Evolutionary conservation across 139 green algal species (phyloP).

Genomic region (Trebouxia sp.): DNA sequence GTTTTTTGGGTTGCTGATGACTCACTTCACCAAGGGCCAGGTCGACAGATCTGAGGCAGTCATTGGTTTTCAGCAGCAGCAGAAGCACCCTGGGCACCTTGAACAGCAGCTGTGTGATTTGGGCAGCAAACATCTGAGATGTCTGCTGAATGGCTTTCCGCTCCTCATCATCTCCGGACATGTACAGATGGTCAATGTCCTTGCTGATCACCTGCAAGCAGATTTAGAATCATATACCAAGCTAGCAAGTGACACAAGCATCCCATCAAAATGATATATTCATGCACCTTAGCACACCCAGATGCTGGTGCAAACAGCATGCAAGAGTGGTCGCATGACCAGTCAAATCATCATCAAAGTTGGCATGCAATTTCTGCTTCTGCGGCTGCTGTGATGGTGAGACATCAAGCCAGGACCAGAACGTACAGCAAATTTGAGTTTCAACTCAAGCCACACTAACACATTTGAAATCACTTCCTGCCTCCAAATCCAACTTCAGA

Average conservation of each 20-base stretch:
- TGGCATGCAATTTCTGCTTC: no score
- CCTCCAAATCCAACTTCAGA: not conserved
- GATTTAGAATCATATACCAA: no score
- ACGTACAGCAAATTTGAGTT: not conserved
- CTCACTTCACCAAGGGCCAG: conserved; percentile 49
- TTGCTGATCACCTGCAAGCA: conserved; percentile 16
- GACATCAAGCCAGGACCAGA: not conserved
- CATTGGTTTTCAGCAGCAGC: conserved; percentile 96
- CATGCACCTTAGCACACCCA: no score
- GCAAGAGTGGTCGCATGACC: no score
- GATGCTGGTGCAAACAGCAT: no score
- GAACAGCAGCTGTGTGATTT: conserved; percentile 82
- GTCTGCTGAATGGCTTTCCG: not conserved
- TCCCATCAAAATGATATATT: no score
- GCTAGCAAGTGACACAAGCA: no score
- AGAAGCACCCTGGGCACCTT: conserved; percentile 82
- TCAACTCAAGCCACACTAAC: not conserved
- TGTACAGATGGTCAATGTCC: conserved; percentile 22
- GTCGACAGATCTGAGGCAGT: conserved; percentile 88
- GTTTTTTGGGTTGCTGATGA: not conserved
- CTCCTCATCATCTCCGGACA: conserved; percentile 17
- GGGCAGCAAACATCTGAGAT: conserved; percentile 53
- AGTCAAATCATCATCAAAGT: no score
- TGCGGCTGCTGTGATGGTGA: no score
- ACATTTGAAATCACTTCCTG: no score